Evolutionary conservation across 2,329 filamentous ascomycete genomes (phyloP).

Genomic region (Cercospora zeina): DNA sequence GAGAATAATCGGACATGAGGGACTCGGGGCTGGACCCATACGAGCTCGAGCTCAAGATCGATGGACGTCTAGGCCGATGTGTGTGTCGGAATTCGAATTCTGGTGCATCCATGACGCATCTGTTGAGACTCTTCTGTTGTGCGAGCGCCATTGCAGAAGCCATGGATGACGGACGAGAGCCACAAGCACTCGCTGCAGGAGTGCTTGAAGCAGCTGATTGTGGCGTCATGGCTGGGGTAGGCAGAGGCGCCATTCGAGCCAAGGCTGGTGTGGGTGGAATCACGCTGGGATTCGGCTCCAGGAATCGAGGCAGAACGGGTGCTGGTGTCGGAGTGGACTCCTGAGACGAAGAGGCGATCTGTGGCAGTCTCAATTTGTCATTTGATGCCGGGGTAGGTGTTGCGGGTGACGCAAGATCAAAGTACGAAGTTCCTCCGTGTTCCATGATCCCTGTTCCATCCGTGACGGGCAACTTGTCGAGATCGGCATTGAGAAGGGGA

Average conservation of each 20-base stretch:
- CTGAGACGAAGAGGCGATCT: slow-evolving; percentile 40
- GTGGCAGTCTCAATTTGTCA: slow-evolving; percentile 22
- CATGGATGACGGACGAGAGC: slow-evolving; percentile 58
- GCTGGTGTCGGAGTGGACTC: slow-evolving; percentile 48
- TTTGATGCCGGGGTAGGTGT: slow-evolving; percentile 32
- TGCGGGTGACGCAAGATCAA: slow-evolving; percentile 28
- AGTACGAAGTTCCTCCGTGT: slow-evolving; percentile 9
- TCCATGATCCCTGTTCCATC: slow-evolving; percentile 18
- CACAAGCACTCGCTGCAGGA: slow-evolving; percentile 61
- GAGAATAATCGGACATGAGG: slow-evolving; percentile 60
- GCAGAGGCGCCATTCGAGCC: slow-evolving; percentile 57
- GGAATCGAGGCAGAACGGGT: slow-evolving; percentile 47
- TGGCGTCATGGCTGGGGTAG: slow-evolving; percentile 64
- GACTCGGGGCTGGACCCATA: slow-evolving; percentile 60
- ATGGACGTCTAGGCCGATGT: slow-evolving; percentile 47
- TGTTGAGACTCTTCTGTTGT: slow-evolving; percentile 56
- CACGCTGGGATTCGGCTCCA: slow-evolving; percentile 55
- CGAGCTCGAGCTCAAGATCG: slow-evolving; percentile 55
- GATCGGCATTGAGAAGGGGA: slow-evolving; percentile 57
- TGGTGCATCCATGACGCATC: slow-evolving; percentile 55
- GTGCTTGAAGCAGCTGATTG: slow-evolving; percentile 55
- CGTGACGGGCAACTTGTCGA: slow-evolving; percentile 48
- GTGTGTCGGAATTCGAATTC: slow-evolving; percentile 49
- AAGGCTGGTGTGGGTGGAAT: slow-evolving; percentile 57
- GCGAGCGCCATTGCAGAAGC: slow-evolving; percentile 60